Conservation (phyloP, 2,329 filamentous ascomycete genomes). For the Diaporthe amygdali region DNA sequence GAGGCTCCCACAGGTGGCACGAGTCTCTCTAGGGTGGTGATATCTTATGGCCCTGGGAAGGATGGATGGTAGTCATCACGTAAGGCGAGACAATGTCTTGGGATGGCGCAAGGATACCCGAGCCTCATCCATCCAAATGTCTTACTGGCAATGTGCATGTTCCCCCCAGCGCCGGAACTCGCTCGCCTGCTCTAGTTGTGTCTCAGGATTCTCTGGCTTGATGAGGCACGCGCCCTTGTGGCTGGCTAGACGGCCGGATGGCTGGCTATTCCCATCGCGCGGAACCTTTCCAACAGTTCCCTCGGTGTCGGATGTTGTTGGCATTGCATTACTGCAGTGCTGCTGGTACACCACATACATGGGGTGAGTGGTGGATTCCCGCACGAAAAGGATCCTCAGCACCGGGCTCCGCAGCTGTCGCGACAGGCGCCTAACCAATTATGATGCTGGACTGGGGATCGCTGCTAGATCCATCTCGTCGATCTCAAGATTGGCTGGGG, state of each 20-base stretch:
- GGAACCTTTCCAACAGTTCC: neutral
- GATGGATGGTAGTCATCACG: constrained; percentile 14
- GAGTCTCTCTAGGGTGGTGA: neutral
- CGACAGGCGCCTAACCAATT: constrained; percentile 23
- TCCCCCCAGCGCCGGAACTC: neutral
- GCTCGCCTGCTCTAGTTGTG: neutral
- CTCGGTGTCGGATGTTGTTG: neutral
- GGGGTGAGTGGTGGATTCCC: constrained; percentile 3
- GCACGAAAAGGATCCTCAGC: constrained; percentile 7
- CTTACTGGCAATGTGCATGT: neutral
- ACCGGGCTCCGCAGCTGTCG: constrained; percentile 18
- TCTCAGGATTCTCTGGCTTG: neutral
- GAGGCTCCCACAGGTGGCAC: constrained; percentile 1
- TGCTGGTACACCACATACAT: neutral
- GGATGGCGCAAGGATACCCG: constrained; percentile 13
- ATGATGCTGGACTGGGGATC: constrained; percentile 23
- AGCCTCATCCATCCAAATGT: constrained; percentile 2
- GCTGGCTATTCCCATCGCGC: neutral
- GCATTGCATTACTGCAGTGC: neutral
- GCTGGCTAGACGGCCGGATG: neutral
- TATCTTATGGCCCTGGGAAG: neutral
- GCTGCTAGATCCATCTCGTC: constrained; percentile 24
- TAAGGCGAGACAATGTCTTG: constrained; percentile 10
- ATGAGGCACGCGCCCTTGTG: neutral
- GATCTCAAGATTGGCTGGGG: constrained; percentile 22